A percentile compares a stretch with the other conserved stretches of the same genome.
These are phyloP conservation scores for Chrysosphaeria jannelii DNA, from an alignment of 2,329 filamentous ascomycete genomes.

Conservation along the genomic window DNA sequence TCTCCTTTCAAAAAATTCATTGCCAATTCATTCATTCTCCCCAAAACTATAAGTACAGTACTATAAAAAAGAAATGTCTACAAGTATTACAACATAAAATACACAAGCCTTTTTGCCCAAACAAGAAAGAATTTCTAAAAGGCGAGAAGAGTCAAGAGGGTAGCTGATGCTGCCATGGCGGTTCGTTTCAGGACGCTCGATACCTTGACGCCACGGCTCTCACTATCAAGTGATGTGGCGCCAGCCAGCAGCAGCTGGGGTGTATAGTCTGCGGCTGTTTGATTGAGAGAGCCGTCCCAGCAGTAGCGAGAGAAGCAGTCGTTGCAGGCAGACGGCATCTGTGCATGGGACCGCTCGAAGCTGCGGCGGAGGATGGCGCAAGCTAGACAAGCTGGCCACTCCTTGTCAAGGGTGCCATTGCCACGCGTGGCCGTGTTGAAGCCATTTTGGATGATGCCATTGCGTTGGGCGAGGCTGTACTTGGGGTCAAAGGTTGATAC, in stretches of 20 bases:
- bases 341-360: slow-evolving; percentile 36
- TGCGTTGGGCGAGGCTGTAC: slow-evolving; percentile 34
- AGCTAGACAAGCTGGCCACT: slow-evolving; percentile 63
- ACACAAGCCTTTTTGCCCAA: no score
- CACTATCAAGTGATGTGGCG: neutral
- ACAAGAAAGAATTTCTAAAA: no score
- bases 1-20: no score
- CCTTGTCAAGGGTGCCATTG: slow-evolving; percentile 40
- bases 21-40: no score
- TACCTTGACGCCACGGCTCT: neutral
- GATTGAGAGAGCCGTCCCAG: slow-evolving; percentile 49
- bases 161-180: no score
- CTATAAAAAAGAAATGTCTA: no score
- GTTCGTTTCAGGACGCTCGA: no score
- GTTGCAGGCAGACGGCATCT: slow-evolving; percentile 39
- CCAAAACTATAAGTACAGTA: no score
- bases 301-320: slow-evolving; percentile 61
- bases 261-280: slow-evolving; percentile 6
- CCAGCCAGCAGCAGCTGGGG: slow-evolving; percentile 7
- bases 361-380: slow-evolving; percentile 64
- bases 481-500: slow-evolving; percentile 41
- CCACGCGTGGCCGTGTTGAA: slow-evolving; percentile 59
- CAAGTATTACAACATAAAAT: no score
- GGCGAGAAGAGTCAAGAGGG: no score
- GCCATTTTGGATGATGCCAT: slow-evolving; percentile 63